Base-by-base conservation (phyloP, 208 protist genomes). In the Acanthamoeba royreba region DNA sequence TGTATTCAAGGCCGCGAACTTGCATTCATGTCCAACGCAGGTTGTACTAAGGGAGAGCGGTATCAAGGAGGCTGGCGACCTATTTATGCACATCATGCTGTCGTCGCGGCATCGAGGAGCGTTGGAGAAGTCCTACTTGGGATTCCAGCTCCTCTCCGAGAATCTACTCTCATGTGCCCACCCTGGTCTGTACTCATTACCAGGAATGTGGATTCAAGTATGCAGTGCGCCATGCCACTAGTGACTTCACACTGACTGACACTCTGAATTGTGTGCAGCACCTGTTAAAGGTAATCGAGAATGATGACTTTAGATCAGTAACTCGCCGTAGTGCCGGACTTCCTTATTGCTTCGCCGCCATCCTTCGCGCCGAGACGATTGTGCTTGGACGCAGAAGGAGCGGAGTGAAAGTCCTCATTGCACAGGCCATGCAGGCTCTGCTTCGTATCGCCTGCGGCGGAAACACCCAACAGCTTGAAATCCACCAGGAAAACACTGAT, bases 21-120 rank as follows among this genome's bases (percentile, higher is more conserved):
- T 28, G 66, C 17, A 11, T 13, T 11, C 13, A 13, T 13, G 35
- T 40, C 35, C 19, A 28, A 77, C 11, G 3, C 77, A 86, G 77
- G 45, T 33, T 4, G 40, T 86, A n/a, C 28, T 86, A 28, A 33
- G 17, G 25, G 77, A 86, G 46, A 45, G n/a, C 4, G 46, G 40
- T 28, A 55, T 86, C n/a, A 55, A 55, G 45, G 40, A 58, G 40
- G 77, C 77, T 8, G 77, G 77, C 35, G 77, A 86, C 40, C 77
- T 86, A 7, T 86, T 86, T 33, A 58, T 86, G 46, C 45, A 86
- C 43, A 86, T 86, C 40, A 58, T 86, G 77, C 77, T 86, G 77
- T 55, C 40, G 40, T 86, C 45, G 45, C 40, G 77, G n/a, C 77
- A 86, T 33, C 5, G 77, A 8, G 77, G 77, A 5, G 77, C 77